Evolutionary conservation across 768 basidiomycete species (phyloP).

Genomic region (Tylopilus subfusipes): DNA sequence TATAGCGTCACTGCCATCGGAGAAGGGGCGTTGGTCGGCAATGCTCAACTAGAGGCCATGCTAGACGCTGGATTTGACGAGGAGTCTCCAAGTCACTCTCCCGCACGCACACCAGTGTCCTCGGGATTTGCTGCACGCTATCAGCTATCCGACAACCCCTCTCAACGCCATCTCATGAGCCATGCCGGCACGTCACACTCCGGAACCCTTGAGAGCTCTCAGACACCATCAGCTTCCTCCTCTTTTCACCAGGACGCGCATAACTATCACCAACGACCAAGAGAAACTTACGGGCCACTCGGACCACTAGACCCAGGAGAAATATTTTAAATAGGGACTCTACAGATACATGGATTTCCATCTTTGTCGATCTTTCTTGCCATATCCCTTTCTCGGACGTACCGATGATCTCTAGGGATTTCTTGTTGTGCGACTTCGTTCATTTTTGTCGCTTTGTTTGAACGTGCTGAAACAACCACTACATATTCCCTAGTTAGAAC

Average conservation of each 20-base stretch:
- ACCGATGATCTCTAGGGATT: slow-evolving; percentile 1
- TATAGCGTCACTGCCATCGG: slow-evolving; percentile 36
- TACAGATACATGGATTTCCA: slow-evolving; percentile 26
- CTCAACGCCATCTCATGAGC: slow-evolving; percentile 34
- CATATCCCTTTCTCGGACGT: not conserved
- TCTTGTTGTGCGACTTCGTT: slow-evolving; percentile 14
- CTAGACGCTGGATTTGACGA: slow-evolving; percentile 83
- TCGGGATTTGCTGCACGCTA: slow-evolving; percentile 49
- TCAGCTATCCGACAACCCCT: slow-evolving; percentile 57
- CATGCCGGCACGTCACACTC: slow-evolving; percentile 56
- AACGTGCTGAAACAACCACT: not conserved
- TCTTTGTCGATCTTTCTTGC: slow-evolving; percentile 16
- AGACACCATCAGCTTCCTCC: slow-evolving; percentile 32
- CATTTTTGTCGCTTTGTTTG: slow-evolving; percentile 1
- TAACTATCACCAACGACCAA: slow-evolving; percentile 36
- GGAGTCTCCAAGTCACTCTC: slow-evolving; percentile 49
- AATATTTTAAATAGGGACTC: slow-evolving; percentile 40
- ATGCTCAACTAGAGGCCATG: slow-evolving; percentile 86
- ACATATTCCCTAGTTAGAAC: not conserved
- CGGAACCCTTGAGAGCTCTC: slow-evolving; percentile 32
- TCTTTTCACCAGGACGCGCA: slow-evolving; percentile 30
- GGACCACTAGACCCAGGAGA: slow-evolving; percentile 62
- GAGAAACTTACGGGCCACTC: slow-evolving; percentile 45
- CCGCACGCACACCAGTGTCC: slow-evolving; percentile 31
- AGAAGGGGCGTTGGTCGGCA: slow-evolving; percentile 48